Evolutionary conservation across 371 early-diverging fungal species (phyloP).

Genomic region (Apophysomyces variabilis): DNA sequence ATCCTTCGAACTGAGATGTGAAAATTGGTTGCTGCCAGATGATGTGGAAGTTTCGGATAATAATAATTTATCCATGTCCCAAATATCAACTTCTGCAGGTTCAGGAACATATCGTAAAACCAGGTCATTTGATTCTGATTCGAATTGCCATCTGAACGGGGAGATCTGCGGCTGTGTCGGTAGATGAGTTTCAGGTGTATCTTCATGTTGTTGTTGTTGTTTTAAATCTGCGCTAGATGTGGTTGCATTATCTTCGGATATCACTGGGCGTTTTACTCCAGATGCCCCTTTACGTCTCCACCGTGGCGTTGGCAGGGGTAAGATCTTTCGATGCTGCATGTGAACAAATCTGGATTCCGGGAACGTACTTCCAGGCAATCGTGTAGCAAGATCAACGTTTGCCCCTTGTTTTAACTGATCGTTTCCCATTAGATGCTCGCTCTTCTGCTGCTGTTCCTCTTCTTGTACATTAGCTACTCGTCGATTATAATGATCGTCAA

Average conservation of each 20-base stretch:
- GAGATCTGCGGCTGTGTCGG: slow-evolving; percentile 5
- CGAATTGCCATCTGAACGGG: slow-evolving; percentile 21
- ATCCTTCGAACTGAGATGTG: not conserved
- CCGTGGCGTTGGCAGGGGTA: slow-evolving; percentile 24
- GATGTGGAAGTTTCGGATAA: not conserved
- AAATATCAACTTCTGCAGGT: not conserved
- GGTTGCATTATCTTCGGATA: not conserved
- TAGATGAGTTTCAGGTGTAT: not conserved
- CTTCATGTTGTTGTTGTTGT: slow-evolving; percentile 1
- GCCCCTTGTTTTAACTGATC: not conserved
- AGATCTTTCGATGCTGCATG: slow-evolving; percentile 24
- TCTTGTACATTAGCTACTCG: not conserved
- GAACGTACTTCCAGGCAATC: not conserved
- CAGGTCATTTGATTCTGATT: slow-evolving; percentile 5
- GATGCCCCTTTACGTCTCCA: slow-evolving; percentile 19
- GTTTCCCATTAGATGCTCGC: not conserved
- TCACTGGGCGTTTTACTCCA: not conserved
- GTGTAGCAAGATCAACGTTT: slow-evolving; percentile 8
- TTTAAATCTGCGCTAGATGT: not conserved
- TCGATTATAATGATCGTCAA: not conserved
- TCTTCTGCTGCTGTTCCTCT: not conserved
- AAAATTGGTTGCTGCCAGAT: not conserved
- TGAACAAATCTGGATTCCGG: slow-evolving; percentile 12
- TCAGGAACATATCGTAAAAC: slow-evolving; percentile 1
- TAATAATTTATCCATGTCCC: not conserved